phyloP scores from a whole-genome alignment of 2,329 filamentous ascomycete genomes.

The Penicillium hordei region DNA sequence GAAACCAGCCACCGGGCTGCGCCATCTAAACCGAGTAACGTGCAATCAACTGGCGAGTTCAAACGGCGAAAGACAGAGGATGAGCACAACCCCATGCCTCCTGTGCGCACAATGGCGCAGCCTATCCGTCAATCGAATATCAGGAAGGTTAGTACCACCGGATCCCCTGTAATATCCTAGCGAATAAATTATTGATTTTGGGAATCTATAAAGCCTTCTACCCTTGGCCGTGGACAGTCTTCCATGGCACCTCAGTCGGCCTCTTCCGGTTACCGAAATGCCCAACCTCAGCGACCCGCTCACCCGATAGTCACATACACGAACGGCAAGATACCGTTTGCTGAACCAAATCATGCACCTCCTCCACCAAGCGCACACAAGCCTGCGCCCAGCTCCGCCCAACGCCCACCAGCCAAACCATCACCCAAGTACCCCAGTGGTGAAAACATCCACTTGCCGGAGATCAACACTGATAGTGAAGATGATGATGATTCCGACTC shows the following conservation, averaged over 20 bases:
- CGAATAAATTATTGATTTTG: conserved; percentile 11
- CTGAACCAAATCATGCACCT: conserved; percentile 62
- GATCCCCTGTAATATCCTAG: neutral
- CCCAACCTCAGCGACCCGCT: conserved; percentile 59
- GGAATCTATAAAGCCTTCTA: conserved; percentile 39
- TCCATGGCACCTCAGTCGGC: conserved; percentile 34
- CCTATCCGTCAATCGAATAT: conserved; percentile 78
- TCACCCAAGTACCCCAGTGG: conserved; percentile 86
- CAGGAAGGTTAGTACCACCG: conserved; percentile 60
- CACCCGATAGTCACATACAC: conserved; percentile 84
- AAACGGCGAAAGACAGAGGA: conserved; percentile 80
- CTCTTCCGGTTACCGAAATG: conserved; percentile 42
- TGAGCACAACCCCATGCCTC: conserved; percentile 63
- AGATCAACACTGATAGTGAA: conserved; percentile 93
- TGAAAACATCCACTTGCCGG: conserved; percentile 86
- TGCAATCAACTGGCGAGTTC: conserved; percentile 68
- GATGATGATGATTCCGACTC: conserved; percentile 69
- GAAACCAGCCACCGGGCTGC: conserved; percentile 52
- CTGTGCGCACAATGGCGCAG: conserved; percentile 72
- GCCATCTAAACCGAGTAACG: conserved; percentile 42
- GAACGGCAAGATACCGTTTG: conserved; percentile 87
- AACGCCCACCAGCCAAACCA: conserved; percentile 53
- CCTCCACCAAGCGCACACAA: conserved; percentile 54
- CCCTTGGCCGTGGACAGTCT: conserved; percentile 40
- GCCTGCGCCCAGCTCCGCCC: conserved; percentile 56